Evolutionary conservation across 352 stramenopile species (phyloP), one percentile per base, ranked within the genome.

Genomic region (Hyaloperonospora brassicae): DNA sequence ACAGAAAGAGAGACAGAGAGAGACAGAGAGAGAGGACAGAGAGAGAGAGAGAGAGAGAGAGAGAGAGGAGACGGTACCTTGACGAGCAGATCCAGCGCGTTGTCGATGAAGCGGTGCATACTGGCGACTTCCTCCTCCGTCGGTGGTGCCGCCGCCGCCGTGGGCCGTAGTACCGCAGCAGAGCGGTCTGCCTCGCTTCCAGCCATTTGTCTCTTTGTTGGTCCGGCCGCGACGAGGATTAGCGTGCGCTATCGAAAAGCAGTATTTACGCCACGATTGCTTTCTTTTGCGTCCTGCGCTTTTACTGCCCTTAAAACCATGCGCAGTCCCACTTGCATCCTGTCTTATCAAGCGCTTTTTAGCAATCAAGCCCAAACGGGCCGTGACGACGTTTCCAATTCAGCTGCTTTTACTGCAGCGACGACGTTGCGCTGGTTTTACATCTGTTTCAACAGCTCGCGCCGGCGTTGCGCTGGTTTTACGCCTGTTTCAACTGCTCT

Each of bases 51-150:
- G 9, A 25, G 14, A 22, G 22, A 22, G 14, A 6, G 23, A 5
- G 23, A 23, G 36, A 22, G 8, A 11, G 13, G 12, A 22, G 2
- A 14, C 10, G 22, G n/a, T 44, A 66, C 78, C 72, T 93, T 90
- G 61, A 91, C 62, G 47, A 85, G 75, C 50, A 88, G 61, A 38
- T 89, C 76, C 61, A 91, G 66, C 39, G 83, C 83, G 54, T 88
- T 89, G 67, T 93, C 79, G 52, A 93, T 87, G 57, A 93, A 89
- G 59, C 79, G 66, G 51, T 87, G 74, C 62, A 90, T 79, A 48
- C 68, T 86, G 51, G 64, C 61, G 5, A 93, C 66, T 46, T 86
- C 77, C 41, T 86, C 67, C 61, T 88, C 76, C 14, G 41, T 64
- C 30, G 62, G 53, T 56, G 57, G 39, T 31, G 43, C 38, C 17